Conservation (phyloP, 2,329 filamentous ascomycete species). For the Cladosporium sp. region DNA sequence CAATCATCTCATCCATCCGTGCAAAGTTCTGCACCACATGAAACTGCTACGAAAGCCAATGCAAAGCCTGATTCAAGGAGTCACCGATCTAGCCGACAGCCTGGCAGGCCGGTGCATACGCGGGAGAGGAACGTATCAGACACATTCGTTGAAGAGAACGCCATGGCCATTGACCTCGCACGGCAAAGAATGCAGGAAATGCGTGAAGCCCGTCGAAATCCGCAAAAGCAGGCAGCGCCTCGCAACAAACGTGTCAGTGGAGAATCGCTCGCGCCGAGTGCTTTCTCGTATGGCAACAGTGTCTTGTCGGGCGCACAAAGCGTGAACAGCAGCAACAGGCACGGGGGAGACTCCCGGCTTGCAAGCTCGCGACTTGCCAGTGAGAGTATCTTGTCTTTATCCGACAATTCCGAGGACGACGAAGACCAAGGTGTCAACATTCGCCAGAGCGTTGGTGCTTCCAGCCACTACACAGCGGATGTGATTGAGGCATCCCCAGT, state of each 20-base stretch:
- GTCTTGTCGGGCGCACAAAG: constrained; percentile 4
- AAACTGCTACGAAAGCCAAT: not conserved
- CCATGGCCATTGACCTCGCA: constrained; percentile 15
- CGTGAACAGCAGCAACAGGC: not conserved
- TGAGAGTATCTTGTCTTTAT: constrained; percentile 20
- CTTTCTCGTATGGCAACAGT: constrained; percentile 1
- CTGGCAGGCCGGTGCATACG: not conserved
- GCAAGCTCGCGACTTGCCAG: constrained; percentile 13
- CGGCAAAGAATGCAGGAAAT: constrained; percentile 17
- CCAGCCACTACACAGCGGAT: constrained; percentile 5
- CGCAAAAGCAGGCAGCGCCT: not conserved
- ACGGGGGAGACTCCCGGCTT: constrained; percentile 14
- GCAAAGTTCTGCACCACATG: not conserved
- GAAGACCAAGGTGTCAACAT: constrained; percentile 15
- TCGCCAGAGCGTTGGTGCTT: constrained; percentile 6
- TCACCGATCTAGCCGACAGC: constrained; percentile 3
- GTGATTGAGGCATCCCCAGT: constrained; percentile 7
- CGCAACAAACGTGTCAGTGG: not conserved
- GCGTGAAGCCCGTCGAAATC: not conserved
- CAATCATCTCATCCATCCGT: not conserved
- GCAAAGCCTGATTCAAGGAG: not conserved
- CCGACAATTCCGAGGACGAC: constrained; percentile 30
- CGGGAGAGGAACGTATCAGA: constrained; percentile 13
- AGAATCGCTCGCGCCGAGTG: constrained; percentile 2
- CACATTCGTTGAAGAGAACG: constrained; percentile 16